phyloP scores from a whole-genome alignment of 2,329 filamentous ascomycete species.

The Claviceps fusiformis region DNA sequence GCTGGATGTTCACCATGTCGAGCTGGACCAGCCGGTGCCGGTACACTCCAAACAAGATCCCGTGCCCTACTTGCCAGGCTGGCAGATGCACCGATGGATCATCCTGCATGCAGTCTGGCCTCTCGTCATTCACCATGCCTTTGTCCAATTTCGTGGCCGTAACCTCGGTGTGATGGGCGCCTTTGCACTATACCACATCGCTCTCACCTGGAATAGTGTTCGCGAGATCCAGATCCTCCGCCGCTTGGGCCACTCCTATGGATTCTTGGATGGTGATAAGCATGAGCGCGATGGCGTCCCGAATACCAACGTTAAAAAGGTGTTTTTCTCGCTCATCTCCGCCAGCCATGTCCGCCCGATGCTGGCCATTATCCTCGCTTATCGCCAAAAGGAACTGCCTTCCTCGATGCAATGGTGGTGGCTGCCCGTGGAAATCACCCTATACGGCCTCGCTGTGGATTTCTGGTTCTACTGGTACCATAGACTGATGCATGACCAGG shows the following conservation, averaged over 20 bases:
- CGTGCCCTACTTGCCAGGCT: slow-evolving; percentile 17
- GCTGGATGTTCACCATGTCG: slow-evolving; percentile 8
- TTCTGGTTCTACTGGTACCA: slow-evolving; percentile 7
- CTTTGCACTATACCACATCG: slow-evolving; percentile 15
- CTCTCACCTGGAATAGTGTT: slow-evolving; percentile 18
- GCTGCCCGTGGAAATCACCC: slow-evolving; percentile 15
- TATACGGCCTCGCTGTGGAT: slow-evolving; percentile 4
- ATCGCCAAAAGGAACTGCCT: slow-evolving; percentile 8
- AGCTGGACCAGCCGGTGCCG: slow-evolving; percentile 11
- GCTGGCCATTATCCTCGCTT: slow-evolving; percentile 14
- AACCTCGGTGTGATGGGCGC: slow-evolving; percentile 4
- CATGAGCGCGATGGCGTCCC: slow-evolving; percentile 22
- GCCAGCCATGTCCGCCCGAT: slow-evolving; percentile 10
- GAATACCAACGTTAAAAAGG: slow-evolving; percentile 15
- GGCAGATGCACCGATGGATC: slow-evolving; percentile 18
- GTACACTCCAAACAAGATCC: slow-evolving; percentile 19
- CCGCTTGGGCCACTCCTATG: slow-evolving; percentile 17
- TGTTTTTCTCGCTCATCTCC: slow-evolving; percentile 8
- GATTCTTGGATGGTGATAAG: slow-evolving; percentile 15
- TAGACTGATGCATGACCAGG: slow-evolving; percentile 25
- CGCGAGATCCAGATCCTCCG: slow-evolving; percentile 18
- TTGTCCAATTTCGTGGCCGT: slow-evolving; percentile 12
- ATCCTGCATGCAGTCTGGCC: slow-evolving; percentile 9
- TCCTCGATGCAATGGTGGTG: slow-evolving; percentile 11
- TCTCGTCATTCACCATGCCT: slow-evolving; percentile 11